phyloP scores from a whole-genome alignment of 1,284 basidiomycete genomes.

The Boletellus deceptivus region DNA sequence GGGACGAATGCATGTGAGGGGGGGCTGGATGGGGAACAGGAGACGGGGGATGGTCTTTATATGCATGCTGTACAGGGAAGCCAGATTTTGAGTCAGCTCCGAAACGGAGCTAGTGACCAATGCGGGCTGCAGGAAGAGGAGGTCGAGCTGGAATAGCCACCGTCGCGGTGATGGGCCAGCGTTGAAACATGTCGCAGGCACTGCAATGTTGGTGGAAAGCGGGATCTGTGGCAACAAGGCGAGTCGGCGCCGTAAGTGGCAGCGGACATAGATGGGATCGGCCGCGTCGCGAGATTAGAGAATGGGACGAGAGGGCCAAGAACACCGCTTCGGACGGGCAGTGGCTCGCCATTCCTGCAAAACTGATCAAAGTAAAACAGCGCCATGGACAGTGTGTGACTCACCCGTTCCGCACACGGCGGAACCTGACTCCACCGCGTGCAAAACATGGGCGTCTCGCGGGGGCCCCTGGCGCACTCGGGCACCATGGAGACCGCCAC shows the following conservation, averaged over 20 bases:
- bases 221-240: conserved; percentile 31
- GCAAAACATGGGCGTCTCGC: background rate
- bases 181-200: conserved; percentile 39
- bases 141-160: conserved; percentile 31
- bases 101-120: conserved; percentile 33
- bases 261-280: conserved; percentile 16
- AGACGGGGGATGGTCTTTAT: conserved; percentile 29
- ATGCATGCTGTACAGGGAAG: conserved; percentile 27
- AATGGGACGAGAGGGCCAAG: too few species aligned
- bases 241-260: conserved; percentile 25
- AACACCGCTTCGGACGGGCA: conserved; percentile 26
- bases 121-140: conserved; percentile 27
- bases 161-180: conserved; percentile 32
- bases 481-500: background rate
- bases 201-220: conserved; percentile 25
- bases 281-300: conserved; percentile 23
- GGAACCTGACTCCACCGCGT: conserved; percentile 9
- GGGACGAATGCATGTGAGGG: conserved; percentile 39
- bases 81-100: conserved; percentile 19
- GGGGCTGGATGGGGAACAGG: conserved; percentile 6
- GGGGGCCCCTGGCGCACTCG: background rate
- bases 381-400: conserved; percentile 12
- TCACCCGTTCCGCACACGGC: conserved; percentile 14
- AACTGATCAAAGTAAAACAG: conserved; percentile 24
- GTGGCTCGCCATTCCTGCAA: conserved; percentile 24